Conservation (phyloP, 225 moss, liverwort and hornwort species). For the Marchantia paleacea region DNA sequence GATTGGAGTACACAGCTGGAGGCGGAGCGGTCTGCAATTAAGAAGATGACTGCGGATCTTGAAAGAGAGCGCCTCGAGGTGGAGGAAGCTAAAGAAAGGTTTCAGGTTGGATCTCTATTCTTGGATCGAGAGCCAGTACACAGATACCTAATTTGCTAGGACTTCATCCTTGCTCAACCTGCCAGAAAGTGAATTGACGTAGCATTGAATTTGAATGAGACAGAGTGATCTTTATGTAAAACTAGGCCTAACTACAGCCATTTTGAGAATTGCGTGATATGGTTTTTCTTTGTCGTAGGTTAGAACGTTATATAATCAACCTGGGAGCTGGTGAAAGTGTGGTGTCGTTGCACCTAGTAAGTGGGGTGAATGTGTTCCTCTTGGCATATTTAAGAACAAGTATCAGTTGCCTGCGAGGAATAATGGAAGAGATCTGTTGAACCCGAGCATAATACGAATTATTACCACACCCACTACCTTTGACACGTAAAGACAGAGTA, state of each 20-base stretch:
- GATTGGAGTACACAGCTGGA: constrained; percentile 9
- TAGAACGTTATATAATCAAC: neutral
- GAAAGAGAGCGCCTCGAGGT: constrained; percentile 21
- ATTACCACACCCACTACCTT: neutral
- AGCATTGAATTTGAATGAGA: neutral
- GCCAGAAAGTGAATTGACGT: neutral
- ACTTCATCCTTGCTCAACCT: neutral
- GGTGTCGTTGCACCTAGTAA: neutral
- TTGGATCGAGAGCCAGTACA: neutral
- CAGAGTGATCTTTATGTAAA: no score
- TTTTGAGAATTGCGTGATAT: no score
- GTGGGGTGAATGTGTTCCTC: neutral
- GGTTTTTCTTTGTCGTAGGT: neutral
- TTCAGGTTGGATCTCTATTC: constrained; percentile 9
- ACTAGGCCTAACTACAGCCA: no score
- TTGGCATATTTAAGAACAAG: neutral
- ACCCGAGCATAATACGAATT: neutral
- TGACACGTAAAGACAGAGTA: neutral
- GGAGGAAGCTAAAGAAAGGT: constrained; percentile 12
- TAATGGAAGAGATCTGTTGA: neutral
- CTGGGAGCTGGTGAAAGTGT: neutral
- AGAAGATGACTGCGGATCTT: constrained; percentile 15
- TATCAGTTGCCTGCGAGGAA: neutral
- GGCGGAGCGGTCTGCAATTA: constrained; percentile 12
- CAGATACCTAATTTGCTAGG: neutral